Conservation (phyloP, 1,284 basidiomycete species). For the Leccinum angustisporum region DNA sequence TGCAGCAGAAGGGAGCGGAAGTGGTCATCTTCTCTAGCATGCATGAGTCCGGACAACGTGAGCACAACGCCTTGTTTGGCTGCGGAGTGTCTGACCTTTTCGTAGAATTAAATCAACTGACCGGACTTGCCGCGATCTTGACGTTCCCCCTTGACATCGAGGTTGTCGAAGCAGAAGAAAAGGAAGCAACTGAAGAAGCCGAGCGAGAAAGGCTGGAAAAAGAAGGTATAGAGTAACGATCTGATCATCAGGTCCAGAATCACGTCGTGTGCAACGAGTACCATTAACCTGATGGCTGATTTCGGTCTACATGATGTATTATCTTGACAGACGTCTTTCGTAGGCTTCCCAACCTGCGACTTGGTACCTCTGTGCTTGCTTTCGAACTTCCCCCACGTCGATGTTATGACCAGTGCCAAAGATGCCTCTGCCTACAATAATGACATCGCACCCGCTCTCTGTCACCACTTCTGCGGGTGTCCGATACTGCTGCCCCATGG, state of each 20-base stretch:
- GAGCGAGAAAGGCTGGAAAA: conserved; percentile 35
- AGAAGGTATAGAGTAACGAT: conserved; percentile 31
- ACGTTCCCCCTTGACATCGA: conserved; percentile 97
- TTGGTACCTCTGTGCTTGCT: conserved; percentile 82
- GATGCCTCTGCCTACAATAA: conserved; percentile 96
- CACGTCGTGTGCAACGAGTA: background rate
- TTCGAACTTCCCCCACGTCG: conserved; percentile 57
- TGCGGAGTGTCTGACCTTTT: conserved; percentile 14
- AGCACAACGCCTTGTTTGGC: conserved; percentile 32
- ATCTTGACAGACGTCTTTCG: conserved; percentile 28
- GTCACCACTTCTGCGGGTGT: conserved; percentile 86
- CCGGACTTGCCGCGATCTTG: conserved; percentile 93
- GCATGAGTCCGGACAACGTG: conserved; percentile 97
- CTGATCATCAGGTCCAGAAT: background rate
- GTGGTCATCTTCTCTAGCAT: conserved; percentile 97
- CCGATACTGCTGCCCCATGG: conserved; percentile 95
- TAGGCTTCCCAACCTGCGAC: conserved; percentile 93
- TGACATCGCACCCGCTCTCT: conserved; percentile 91
- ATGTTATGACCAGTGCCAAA: conserved; percentile 75
- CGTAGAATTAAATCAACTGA: conserved; percentile 90
- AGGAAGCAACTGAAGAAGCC: conserved; percentile 58
- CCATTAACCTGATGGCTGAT: background rate
- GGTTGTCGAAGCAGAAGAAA: conserved; percentile 85
- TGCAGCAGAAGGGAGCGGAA: conserved; percentile 87
- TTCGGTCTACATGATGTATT: background rate